phyloP scores from a whole-genome alignment of 257 asterid species.

The Lycium ferocissimum region DNA sequence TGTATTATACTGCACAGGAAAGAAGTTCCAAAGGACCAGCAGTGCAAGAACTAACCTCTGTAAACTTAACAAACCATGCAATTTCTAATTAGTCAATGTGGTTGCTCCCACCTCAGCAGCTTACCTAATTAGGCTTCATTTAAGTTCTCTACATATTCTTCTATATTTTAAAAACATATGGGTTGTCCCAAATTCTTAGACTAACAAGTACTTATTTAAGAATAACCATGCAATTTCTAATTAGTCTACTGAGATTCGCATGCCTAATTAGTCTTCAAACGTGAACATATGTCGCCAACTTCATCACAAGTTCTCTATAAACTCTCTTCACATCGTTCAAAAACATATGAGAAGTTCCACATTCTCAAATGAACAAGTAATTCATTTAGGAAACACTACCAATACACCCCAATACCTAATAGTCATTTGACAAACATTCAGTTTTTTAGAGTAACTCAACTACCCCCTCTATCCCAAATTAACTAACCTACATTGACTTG shows the following conservation, averaged over 20 bases:
- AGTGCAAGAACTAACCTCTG: neutral
- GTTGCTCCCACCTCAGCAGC: neutral
- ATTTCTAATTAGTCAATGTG: neutral
- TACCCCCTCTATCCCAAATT: neutral
- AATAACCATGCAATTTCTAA: neutral
- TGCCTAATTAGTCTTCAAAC: slow-evolving; percentile 13
- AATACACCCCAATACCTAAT: neutral
- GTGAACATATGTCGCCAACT: neutral
- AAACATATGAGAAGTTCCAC: neutral
- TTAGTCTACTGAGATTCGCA: neutral
- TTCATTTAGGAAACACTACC: neutral
- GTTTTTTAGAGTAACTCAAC: neutral
- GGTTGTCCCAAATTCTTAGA: neutral
- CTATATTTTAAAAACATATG: neutral
- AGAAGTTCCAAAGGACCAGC: slow-evolving; percentile 8
- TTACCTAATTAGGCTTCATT: neutral
- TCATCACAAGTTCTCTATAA: neutral
- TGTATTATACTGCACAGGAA: neutral
- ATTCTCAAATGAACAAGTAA: neutral
- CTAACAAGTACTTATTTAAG: neutral
- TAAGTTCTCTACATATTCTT: neutral
- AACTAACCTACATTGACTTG: neutral
- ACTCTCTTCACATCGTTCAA: neutral
- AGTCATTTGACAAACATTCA: neutral
- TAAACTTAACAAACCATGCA: slow-evolving; percentile 20